Evolutionary conservation across 805 yeast species (phyloP), one percentile per base, ranked within the genome.

Genomic region (Hanseniaspora clermontiae): DNA sequence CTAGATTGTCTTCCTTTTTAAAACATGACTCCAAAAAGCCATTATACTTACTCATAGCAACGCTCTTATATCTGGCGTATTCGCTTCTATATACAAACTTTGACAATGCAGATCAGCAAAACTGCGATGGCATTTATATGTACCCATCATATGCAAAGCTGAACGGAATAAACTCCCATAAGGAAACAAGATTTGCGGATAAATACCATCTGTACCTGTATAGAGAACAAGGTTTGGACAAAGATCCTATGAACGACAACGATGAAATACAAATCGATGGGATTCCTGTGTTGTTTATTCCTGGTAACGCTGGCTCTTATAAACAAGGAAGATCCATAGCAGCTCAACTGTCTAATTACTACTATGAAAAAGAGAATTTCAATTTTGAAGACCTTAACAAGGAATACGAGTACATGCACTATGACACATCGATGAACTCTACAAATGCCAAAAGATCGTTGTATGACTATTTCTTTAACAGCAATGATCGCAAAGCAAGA

Each of bases 261-360:
- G 14, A 38, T 61, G 69, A 58, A 55, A 66, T 68, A 24, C 70
- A 76, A 34, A 61, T 77, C 19, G 75, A 73, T 55, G 97, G 97
- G 0, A 77, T 86, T 1, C 99, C 99, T 0, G 89, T 88, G 1
- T 71, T 93, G 15, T 93, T 93, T 68, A 84, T 95, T 43, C 98
- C 98, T 0, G 99, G 99, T 0, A 93, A 95, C 66, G 98, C 98
- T 0, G 99, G 99, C 1, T 83, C 95, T 57, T 89, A 80, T 67
- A 79, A 81, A 61, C 99, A 93, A 68, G 95, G 80, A 10, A 74
- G 98, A 53, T 87, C 96, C 1, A 78, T 91, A n/a, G 97, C 97
- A 0, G 82, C 97, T 1, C 84, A 84, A 61, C 73, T 86, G 27
- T 77, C 96, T 1, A 74, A 75, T 43, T 62, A 77, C 3, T 83